These are phyloP conservation scores for Schizopora paradoxa DNA, from an alignment of 1,284 basidiomycete genomes.

Conservation along the genomic window DNA sequence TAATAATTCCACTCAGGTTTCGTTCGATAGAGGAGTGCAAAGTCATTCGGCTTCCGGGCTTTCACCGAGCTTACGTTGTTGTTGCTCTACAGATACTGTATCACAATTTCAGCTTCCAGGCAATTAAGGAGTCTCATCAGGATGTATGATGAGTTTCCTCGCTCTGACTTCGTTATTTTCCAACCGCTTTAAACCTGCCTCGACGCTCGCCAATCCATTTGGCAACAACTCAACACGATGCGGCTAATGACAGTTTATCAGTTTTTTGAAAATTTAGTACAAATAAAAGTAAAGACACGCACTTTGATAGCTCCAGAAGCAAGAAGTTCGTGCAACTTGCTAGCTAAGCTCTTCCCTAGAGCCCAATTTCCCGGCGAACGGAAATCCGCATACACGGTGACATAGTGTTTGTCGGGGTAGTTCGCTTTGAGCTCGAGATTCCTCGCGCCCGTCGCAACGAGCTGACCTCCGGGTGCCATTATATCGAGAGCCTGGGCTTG, in stretches of 20 bases:
- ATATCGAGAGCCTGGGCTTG: constrained; percentile 17
- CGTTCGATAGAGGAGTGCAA: too few species aligned
- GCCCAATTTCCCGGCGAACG: background rate
- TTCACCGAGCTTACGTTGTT: too few species aligned
- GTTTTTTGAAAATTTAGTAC: too few species aligned
- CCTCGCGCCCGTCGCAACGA: constrained; percentile 9
- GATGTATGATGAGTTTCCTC: constrained; percentile 44
- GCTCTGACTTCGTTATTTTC: constrained; percentile 39
- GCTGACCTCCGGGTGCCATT: constrained; percentile 18
- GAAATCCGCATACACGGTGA: constrained; percentile 5
- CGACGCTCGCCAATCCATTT: constrained; percentile 41
- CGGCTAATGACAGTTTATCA: constrained; percentile 29
- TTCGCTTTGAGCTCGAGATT: constrained; percentile 1
- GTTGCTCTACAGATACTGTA: too few species aligned
- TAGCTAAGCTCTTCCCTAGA: constrained; percentile 11
- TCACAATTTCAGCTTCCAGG: too few species aligned
- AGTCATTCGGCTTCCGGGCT: too few species aligned
- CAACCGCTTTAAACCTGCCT: constrained; percentile 38
- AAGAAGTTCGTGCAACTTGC: constrained; percentile 8
- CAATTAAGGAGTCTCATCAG: constrained; percentile 39
- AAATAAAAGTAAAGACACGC: background rate
- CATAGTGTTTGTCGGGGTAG: constrained; percentile 6
- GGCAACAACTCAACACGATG: constrained; percentile 40
- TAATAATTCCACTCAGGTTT: too few species aligned
- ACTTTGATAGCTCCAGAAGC: constrained; percentile 8